Percentiles rank a stretch among this genome's conserved stretches.
These are phyloP conservation scores for Xylaria sp. DNA, from an alignment of 2,329 filamentous ascomycete genomes.

Conservation along the genomic window DNA sequence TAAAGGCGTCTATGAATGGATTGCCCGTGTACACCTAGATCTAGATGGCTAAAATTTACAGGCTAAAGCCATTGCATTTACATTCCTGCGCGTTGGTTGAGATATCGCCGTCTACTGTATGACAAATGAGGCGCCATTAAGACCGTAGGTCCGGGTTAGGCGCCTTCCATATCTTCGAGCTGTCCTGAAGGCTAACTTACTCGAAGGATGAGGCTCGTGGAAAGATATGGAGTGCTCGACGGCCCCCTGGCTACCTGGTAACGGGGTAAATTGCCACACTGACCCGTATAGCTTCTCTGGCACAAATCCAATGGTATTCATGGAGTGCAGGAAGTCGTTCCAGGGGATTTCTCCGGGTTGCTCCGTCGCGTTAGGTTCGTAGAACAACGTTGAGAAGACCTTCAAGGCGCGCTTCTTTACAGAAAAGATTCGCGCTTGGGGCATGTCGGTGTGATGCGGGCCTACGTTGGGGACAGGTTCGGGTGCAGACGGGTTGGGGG, in stretches of 20 bases:
- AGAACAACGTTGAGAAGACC: background rate
- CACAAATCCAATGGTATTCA: background rate
- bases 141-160: constrained; percentile 5
- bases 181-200: constrained; percentile 4
- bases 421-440: background rate
- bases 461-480: background rate
- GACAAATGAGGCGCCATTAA: background rate
- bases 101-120: too few relatives aligned
- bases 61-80: too few relatives aligned
- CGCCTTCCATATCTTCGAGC: constrained; percentile 6
- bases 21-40: too few relatives aligned
- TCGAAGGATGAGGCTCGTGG: constrained; percentile 16
- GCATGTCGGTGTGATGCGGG: background rate
- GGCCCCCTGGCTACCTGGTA: background rate
- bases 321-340: constrained; percentile 11
- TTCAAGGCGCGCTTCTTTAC: background rate
- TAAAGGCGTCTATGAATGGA: too few relatives aligned
- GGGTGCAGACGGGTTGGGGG: background rate
- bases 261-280: constrained; percentile 9
- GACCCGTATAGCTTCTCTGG: constrained; percentile 13
- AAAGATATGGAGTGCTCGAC: constrained; percentile 5
- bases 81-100: too few relatives aligned
- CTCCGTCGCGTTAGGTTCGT: background rate
- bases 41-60: too few relatives aligned
- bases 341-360: constrained; percentile 7